Percentiles rank a stretch among this genome's conserved stretches.
Conservation (phyloP, 164 flowering plant genomes). For the Protea cynaroides region DNA sequence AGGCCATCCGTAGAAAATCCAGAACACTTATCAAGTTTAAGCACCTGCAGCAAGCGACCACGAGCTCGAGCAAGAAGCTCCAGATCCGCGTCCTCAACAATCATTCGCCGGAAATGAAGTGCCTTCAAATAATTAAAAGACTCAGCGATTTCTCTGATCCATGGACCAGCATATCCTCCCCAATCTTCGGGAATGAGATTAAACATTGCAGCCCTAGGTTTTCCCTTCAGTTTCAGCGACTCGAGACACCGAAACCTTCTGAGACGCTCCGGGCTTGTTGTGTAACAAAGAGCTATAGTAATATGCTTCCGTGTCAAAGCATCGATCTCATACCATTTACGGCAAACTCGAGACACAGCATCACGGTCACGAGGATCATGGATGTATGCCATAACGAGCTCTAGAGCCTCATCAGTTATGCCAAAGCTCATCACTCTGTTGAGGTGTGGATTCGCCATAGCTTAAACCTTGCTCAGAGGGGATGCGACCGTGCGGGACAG, state of each 20-base stretch:
- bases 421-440: slow-evolving; percentile 20
- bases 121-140: slow-evolving; percentile 50
- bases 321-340: slow-evolving; percentile 69
- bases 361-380: slow-evolving; percentile 67
- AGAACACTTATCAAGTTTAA: slow-evolving; percentile 82
- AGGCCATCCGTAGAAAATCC: slow-evolving; percentile 89
- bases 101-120: slow-evolving; percentile 86
- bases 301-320: slow-evolving; percentile 68
- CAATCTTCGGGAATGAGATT: slow-evolving; percentile 90
- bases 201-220: slow-evolving; percentile 95
- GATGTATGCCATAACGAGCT: slow-evolving; percentile 59
- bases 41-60: slow-evolving; percentile 41
- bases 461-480: background rate
- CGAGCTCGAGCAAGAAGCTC: slow-evolving; percentile 45
- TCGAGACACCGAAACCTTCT: slow-evolving; percentile 56
- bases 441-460: slow-evolving; percentile 28
- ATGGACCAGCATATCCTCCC: slow-evolving; percentile 90
- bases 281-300: slow-evolving; percentile 81
- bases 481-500: background rate
- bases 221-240: slow-evolving; percentile 81
- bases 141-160: slow-evolving; percentile 55
- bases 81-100: slow-evolving; percentile 69
- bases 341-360: slow-evolving; percentile 73
- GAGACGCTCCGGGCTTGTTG: slow-evolving; percentile 57
- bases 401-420: slow-evolving; percentile 49